These are phyloP conservation scores for Scytalidium lignicola DNA, from an alignment of 2,329 filamentous ascomycete genomes.

Conservation along the genomic window DNA sequence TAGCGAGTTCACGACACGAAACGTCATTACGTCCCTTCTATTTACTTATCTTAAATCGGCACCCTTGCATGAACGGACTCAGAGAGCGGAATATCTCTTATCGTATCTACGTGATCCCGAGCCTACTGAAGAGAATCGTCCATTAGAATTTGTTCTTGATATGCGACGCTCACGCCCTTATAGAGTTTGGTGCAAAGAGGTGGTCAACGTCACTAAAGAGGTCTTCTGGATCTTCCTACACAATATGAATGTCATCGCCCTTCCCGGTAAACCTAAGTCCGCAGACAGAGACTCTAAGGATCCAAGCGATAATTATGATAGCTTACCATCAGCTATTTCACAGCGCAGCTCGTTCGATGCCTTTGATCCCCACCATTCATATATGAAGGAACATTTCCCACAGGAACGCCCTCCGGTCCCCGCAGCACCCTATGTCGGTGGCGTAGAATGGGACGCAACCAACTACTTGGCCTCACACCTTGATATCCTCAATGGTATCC, in stretches of 20 bases:
- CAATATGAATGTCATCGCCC: conserved; percentile 79
- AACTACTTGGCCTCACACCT: conserved; percentile 92
- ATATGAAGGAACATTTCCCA: conserved; percentile 72
- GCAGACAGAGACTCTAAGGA: conserved; percentile 25
- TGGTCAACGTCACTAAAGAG: conserved; percentile 89
- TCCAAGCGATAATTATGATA: conserved; percentile 21
- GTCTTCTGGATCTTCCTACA: conserved; percentile 99
- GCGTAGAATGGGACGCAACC: conserved; percentile 97
- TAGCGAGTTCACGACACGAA: conserved; percentile 90
- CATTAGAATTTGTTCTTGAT: conserved; percentile 79
- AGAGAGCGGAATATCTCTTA: conserved; percentile 69
- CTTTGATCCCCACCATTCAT: conserved; percentile 43
- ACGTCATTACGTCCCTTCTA: conserved; percentile 81
- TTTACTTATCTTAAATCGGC: conserved; percentile 81
- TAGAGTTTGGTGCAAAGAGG: conserved; percentile 89
- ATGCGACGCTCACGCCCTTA: conserved; percentile 88
- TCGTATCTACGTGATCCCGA: conserved; percentile 75
- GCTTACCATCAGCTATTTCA: conserved; percentile 14
- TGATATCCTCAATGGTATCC: conserved; percentile 84
- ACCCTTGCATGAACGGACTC: conserved; percentile 53
- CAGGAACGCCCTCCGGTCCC: conserved; percentile 83
- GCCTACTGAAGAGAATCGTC: conserved; percentile 68
- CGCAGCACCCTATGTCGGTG: conserved; percentile 91
- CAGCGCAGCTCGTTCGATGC: conserved; percentile 27
- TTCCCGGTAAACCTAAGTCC: conserved; percentile 35